phyloP scores from a whole-genome alignment of 2,329 filamentous ascomycete genomes.

The Fusarium palustre region DNA sequence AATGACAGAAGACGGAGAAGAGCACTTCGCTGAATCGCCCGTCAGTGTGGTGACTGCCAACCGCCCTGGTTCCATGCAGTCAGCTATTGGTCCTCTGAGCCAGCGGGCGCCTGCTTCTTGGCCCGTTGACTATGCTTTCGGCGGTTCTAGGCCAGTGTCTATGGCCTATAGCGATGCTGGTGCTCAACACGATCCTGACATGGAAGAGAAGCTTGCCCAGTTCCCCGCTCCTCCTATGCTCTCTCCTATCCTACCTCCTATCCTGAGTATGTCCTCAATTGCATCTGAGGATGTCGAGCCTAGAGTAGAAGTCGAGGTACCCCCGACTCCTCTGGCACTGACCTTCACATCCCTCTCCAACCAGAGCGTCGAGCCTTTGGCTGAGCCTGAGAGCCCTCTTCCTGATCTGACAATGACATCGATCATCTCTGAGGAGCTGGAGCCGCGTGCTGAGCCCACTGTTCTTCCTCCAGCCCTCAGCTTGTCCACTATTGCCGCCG shows the following conservation, averaged over 20 bases:
- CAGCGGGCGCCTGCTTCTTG: conserved; percentile 44
- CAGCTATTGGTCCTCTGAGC: conserved; percentile 51
- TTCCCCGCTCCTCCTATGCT: conserved; percentile 67
- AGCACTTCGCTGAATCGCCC: conserved; percentile 39
- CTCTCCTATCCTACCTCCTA: conserved; percentile 50
- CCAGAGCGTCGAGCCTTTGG: conserved; percentile 56
- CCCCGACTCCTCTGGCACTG: conserved; percentile 50
- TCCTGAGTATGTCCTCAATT: conserved; percentile 59
- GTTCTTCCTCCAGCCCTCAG: conserved; percentile 41
- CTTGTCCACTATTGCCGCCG: conserved; percentile 42
- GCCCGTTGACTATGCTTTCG: conserved; percentile 41
- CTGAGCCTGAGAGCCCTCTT: conserved; percentile 51
- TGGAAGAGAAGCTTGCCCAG: conserved; percentile 64
- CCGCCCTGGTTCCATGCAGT: conserved; percentile 58
- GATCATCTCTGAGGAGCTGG: conserved; percentile 46
- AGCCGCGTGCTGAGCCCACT: conserved; percentile 47
- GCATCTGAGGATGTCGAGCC: conserved; percentile 60
- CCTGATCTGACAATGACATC: conserved; percentile 46
- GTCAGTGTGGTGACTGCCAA: conserved; percentile 47
- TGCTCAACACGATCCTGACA: conserved; percentile 62
- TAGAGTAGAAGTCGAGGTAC: conserved; percentile 51
- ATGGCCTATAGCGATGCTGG: conserved; percentile 66
- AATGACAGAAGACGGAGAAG: conserved; percentile 30
- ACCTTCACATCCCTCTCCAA: conserved; percentile 52
- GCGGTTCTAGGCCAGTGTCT: conserved; percentile 59